A percentile compares a stretch with the other conserved stretches of the same genome.
These are phyloP conservation scores for Cornus suecica DNA, from an alignment of 148 eudicot genomes.

Conservation along the genomic window DNA sequence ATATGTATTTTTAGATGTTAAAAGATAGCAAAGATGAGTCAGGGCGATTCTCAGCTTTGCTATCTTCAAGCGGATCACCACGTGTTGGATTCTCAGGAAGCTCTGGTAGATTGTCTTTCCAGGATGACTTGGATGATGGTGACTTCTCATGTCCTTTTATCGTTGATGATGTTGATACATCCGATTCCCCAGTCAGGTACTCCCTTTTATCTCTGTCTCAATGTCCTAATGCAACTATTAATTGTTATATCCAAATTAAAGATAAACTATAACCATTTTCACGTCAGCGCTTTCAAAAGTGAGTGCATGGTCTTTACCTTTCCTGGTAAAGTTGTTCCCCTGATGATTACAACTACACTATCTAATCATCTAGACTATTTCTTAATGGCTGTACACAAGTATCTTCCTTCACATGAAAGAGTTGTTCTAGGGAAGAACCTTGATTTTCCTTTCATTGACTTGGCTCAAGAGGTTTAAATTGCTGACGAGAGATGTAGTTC, in stretches of 20 bases:
- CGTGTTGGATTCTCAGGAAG: slow-evolving; percentile 77
- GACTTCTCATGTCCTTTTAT: slow-evolving; percentile 87
- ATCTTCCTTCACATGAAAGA: neutral
- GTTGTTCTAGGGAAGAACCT: neutral
- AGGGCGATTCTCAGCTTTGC: slow-evolving; percentile 87
- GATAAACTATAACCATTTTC: neutral
- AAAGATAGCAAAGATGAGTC: slow-evolving; percentile 84
- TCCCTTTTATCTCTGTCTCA: slow-evolving; percentile 9
- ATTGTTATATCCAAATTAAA: neutral
- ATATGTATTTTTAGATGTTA: slow-evolving; percentile 43
- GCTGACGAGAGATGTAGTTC: neutral
- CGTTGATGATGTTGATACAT: slow-evolving; percentile 85
- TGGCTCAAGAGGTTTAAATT: neutral
- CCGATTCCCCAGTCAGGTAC: slow-evolving; percentile 78
- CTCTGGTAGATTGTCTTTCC: slow-evolving; percentile 85
- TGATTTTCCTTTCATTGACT: neutral
- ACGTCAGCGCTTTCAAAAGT: neutral
- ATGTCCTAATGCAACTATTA: neutral
- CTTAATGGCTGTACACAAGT: neutral
- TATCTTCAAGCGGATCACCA: slow-evolving; percentile 85
- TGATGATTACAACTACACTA: slow-evolving; percentile 1
- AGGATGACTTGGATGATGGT: slow-evolving; percentile 79
- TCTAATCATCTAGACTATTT: neutral
- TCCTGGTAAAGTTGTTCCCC: neutral
- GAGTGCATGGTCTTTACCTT: neutral